These are phyloP conservation scores for Ogataea nakhonphanomensis DNA, from an alignment of 805 yeast species.

Conservation along the genomic window DNA sequence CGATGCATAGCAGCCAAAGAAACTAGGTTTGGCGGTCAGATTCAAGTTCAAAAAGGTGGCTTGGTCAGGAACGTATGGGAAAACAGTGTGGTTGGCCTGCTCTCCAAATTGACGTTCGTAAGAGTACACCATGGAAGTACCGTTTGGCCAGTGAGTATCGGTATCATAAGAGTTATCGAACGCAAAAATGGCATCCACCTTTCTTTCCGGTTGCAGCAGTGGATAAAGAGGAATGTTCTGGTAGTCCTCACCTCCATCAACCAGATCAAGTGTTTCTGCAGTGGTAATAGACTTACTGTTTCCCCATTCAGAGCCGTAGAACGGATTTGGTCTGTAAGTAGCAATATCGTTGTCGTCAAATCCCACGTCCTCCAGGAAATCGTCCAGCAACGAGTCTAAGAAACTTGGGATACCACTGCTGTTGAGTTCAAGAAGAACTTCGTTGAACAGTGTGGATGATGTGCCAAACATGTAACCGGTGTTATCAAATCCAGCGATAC, in stretches of 20 bases:
- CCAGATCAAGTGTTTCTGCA: conserved; percentile 48
- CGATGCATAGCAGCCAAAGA: conserved; percentile 76
- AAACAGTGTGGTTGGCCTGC: conserved; percentile 57
- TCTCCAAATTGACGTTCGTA: conserved; percentile 54
- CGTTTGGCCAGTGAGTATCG: conserved; percentile 60
- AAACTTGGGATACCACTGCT: conserved; percentile 47
- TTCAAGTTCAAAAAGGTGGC: conserved; percentile 56
- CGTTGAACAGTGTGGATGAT: conserved; percentile 77
- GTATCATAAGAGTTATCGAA: conserved; percentile 69
- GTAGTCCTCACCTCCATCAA: conserved; percentile 77
- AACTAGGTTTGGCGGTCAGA: conserved; percentile 66
- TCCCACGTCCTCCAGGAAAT: conserved; percentile 40
- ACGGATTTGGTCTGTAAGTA: conserved; percentile 71
- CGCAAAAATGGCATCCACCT: conserved; percentile 62
- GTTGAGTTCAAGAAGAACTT: conserved; percentile 55
- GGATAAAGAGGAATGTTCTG: conserved; percentile 72
- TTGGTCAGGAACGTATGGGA: conserved; percentile 78
- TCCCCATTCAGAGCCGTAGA: conserved; percentile 42
- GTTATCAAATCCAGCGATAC: conserved; percentile 73
- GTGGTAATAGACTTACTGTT: conserved; percentile 36
- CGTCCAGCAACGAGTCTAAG: conserved; percentile 42
- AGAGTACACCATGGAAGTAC: conserved; percentile 53
- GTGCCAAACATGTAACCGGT: conserved; percentile 82
- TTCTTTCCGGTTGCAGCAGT: conserved; percentile 56
- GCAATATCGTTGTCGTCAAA: conserved; percentile 63